Evolutionary conservation across 2,329 filamentous ascomycete species (phyloP).

Genomic region (Aspergillus sp.): DNA sequence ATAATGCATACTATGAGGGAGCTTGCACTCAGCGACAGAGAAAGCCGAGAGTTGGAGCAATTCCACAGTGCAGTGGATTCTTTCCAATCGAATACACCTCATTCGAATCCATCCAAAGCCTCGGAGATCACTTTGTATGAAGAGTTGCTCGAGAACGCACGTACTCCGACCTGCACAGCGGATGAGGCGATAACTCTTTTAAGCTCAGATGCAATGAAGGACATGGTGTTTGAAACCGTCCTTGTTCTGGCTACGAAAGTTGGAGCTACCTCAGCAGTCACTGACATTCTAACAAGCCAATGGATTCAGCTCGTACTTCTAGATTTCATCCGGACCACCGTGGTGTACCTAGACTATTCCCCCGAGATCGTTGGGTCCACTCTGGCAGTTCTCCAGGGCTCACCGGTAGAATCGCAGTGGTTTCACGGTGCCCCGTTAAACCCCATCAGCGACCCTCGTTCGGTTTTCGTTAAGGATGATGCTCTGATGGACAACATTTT

Average conservation of each 20-base stretch:
- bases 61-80: constrained; percentile 45
- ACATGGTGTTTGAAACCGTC: constrained; percentile 53
- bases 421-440: constrained; percentile 19
- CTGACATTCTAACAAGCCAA: constrained; percentile 59
- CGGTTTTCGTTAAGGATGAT: constrained; percentile 59
- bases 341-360: constrained; percentile 70
- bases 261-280: constrained; percentile 51
- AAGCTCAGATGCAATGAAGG: constrained; percentile 48
- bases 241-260: constrained; percentile 47
- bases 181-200: constrained; percentile 54
- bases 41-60: constrained; percentile 50
- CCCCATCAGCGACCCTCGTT: constrained; percentile 42
- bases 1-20: constrained; percentile 70
- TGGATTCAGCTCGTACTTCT: constrained; percentile 67
- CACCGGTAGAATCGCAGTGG: constrained; percentile 25
- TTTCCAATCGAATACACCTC: constrained; percentile 40
- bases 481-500: constrained; percentile 62
- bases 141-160: constrained; percentile 49
- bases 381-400: constrained; percentile 62
- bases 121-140: constrained; percentile 49
- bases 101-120: constrained; percentile 29
- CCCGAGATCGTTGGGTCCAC: constrained; percentile 69
- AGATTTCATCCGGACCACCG: constrained; percentile 69
- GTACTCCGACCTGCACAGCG: constrained; percentile 38
- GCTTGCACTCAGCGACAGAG: constrained; percentile 63